Percentiles rank a stretch among this genome's conserved stretches.
Conservation (phyloP, 345 rosid genomes). For the Moricandia moricandioides region DNA sequence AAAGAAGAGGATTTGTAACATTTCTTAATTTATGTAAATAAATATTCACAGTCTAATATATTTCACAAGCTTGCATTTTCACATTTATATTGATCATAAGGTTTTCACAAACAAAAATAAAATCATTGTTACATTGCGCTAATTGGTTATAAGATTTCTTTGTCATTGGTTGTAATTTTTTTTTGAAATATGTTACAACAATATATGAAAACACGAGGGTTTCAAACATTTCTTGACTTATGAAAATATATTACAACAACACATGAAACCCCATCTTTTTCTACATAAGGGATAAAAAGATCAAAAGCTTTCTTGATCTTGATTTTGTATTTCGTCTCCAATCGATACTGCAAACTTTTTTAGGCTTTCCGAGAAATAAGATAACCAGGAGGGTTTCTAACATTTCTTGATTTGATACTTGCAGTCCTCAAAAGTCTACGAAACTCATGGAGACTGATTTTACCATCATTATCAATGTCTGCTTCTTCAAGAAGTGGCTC, state of each 20-base stretch:
- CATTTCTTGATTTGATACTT: slow-evolving; percentile 59
- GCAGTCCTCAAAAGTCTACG: slow-evolving; percentile 82
- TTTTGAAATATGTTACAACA: slow-evolving; percentile 17
- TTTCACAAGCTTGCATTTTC: no score
- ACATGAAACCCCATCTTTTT: not conserved
- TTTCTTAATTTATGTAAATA: no score
- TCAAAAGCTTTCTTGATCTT: not conserved
- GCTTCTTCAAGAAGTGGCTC: slow-evolving; percentile 95
- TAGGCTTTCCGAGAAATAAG: slow-evolving; percentile 20
- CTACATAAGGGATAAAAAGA: slow-evolving; percentile 1
- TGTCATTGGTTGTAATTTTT: not conserved
- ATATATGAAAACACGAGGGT: not conserved
- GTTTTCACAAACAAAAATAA: not conserved
- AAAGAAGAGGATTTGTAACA: no score
- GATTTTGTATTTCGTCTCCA: not conserved
- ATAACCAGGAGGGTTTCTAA: slow-evolving; percentile 31
- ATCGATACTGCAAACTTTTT: not conserved
- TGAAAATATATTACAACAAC: slow-evolving; percentile 7
- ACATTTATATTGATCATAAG: not conserved
- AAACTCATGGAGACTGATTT: slow-evolving; percentile 81
- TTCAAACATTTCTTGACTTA: no score
- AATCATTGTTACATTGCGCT: not conserved
- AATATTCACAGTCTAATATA: no score
- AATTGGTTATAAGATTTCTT: not conserved
- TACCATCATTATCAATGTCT: slow-evolving; percentile 88